Base-by-base conservation (phyloP, 2,329 filamentous ascomycete species). In the Botrytis deweyae region DNA sequence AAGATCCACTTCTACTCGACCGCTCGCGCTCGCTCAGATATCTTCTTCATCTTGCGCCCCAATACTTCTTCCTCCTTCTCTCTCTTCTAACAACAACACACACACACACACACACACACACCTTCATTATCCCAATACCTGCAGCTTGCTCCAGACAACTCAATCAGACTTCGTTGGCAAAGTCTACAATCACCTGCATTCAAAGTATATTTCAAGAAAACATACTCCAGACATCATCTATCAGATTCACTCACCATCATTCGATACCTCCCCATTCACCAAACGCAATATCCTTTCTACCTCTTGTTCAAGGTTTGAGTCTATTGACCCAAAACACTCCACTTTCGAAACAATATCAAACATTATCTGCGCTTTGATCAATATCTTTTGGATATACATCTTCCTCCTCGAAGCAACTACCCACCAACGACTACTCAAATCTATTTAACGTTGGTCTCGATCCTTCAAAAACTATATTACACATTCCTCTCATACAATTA, bases 101-200 rank as follows among this genome's bases (percentile, higher is more conserved):
- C 29, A 29, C 29, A 42, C 40, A 42, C 40, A 36, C 36, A 36
- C 36, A 36, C 36, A 67, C 64, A 68, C 22, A 58, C 46, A 20
- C 44, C 38, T 16, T 52, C 59, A 64, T 40, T 70, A 49, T 70
- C 22, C 42, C 44, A 70, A 58, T 64, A 58, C 66, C 49, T 58
- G 66, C 36, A 68, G 49, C 66, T 64, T 71, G 58, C 69, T 71
- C 42, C 59, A 49, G 42, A 71, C 25, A 40, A 22, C 52, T 58
- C n/a, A 58, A 64, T 18, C 44, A 68, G 70, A 68, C 70, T 72
- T 72, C 70, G 70, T 72, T 72, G 70, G 70, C 70, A 72, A 72
- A 72, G 70, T 72, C 63, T 67, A 67, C 40, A 68, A 33, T 36
- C 40, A 29, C 29, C 29, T 29, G 29, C 29, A 49, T 59, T 40